A percentile compares a stretch with the other conserved stretches of the same genome.
Conservation (phyloP, 495 filamentous ascomycete species). For the Cairneyella variabilis region DNA sequence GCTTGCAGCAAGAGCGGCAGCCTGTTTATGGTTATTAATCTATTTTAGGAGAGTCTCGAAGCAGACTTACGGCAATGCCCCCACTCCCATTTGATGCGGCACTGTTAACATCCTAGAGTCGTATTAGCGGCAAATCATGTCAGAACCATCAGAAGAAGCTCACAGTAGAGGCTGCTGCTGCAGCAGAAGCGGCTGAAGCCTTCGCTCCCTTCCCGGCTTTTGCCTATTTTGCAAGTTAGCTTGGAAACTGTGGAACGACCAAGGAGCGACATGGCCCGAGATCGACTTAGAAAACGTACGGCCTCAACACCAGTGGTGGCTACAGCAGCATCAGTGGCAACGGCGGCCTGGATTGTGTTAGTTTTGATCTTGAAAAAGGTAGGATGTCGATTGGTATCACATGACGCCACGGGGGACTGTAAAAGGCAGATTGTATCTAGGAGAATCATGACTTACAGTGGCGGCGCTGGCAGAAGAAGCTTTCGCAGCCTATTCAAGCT, state of each 20-base stretch:
- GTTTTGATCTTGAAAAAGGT: background rate
- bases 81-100: conserved; percentile 10
- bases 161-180: conserved; percentile 4
- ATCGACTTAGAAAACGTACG: too few species aligned
- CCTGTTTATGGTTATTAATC: background rate
- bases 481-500: background rate
- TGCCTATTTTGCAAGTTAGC: background rate
- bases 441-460: background rate
- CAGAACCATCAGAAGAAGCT: background rate
- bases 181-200: background rate
- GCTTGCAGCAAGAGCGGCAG: conserved; percentile 3
- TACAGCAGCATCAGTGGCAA: background rate
- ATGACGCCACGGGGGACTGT: background rate
- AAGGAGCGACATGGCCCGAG: too few species aligned
- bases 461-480: background rate
- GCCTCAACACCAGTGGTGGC: background rate
- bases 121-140: background rate
- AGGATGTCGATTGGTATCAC: background rate
- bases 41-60: background rate
- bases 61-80: conserved; percentile 8
- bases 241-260: background rate
- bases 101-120: background rate
- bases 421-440: background rate
- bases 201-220: background rate
- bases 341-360: background rate